A percentile compares a stretch with the other conserved stretches of the same genome.
Evolutionary conservation across 2,329 filamentous ascomycete genomes (phyloP).

Genomic region (Cordyceps pruinosa): DNA sequence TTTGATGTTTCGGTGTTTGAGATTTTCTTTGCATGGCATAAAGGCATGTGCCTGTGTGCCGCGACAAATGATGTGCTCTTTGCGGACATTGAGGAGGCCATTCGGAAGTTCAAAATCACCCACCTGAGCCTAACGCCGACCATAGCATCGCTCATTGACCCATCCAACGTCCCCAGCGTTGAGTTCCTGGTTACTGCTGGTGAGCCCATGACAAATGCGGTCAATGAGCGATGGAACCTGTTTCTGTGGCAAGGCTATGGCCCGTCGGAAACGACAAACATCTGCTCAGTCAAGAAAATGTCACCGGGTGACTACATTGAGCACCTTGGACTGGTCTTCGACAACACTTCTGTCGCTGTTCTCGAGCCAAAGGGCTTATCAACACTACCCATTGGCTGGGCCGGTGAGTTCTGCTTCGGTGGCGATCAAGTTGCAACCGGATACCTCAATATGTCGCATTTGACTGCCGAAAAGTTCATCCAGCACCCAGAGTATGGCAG

Average conservation of each 20-base stretch:
- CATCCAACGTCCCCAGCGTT: constrained; percentile 61
- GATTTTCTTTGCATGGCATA: constrained; percentile 77
- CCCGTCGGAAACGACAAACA: constrained; percentile 81
- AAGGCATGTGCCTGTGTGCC: constrained; percentile 72
- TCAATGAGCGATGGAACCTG: constrained; percentile 61
- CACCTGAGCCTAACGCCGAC: constrained; percentile 84
- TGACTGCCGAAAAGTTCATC: constrained; percentile 62
- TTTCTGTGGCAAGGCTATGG: constrained; percentile 76
- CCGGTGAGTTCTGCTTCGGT: constrained; percentile 82
- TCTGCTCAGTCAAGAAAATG: constrained; percentile 69
- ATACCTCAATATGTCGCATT: constrained; percentile 59
- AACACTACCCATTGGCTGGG: constrained; percentile 59
- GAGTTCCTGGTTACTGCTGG: constrained; percentile 74
- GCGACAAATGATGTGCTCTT: constrained; percentile 69
- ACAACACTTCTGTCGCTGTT: constrained; percentile 71
- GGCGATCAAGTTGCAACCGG: constrained; percentile 73
- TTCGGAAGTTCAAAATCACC: constrained; percentile 58
- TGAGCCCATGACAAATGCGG: constrained; percentile 67
- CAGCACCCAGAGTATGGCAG: constrained; percentile 61
- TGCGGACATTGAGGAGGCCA: constrained; percentile 60
- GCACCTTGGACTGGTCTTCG: constrained; percentile 68
- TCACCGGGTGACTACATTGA: constrained; percentile 51
- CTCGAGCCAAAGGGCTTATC: constrained; percentile 39
- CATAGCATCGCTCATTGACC: constrained; percentile 68
- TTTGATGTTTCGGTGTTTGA: constrained; percentile 89